Conservation (phyloP, 495 filamentous ascomycete genomes). For the Penicillium silybi region DNA sequence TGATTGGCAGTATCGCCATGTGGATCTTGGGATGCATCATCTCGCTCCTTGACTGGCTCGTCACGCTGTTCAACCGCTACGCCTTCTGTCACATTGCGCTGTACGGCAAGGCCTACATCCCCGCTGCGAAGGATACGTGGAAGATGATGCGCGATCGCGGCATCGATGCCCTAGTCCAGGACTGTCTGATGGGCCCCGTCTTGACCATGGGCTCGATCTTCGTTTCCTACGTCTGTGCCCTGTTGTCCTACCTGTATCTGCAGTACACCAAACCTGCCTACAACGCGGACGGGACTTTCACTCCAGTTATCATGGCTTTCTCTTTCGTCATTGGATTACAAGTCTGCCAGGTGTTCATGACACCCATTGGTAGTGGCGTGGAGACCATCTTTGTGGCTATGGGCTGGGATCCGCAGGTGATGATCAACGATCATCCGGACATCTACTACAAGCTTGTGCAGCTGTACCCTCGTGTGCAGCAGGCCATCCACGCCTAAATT, state of each 20-base stretch:
- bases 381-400: slow-evolving; percentile 85
- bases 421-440: slow-evolving; percentile 78
- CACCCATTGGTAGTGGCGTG: slow-evolving; percentile 58
- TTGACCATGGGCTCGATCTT: slow-evolving; percentile 83
- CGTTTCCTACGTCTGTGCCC: slow-evolving; percentile 74
- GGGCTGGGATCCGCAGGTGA: slow-evolving; percentile 83
- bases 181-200: slow-evolving; percentile 86
- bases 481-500: slow-evolving; percentile 55
- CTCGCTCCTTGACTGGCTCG: slow-evolving; percentile 75
- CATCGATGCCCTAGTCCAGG: slow-evolving; percentile 83
- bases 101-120: slow-evolving; percentile 82
- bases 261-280: slow-evolving; percentile 74
- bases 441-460: slow-evolving; percentile 70
- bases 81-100: slow-evolving; percentile 90
- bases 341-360: slow-evolving; percentile 83
- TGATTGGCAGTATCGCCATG: slow-evolving; percentile 60
- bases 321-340: slow-evolving; percentile 82
- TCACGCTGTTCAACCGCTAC: slow-evolving; percentile 68
- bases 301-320: slow-evolving; percentile 76
- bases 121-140: slow-evolving; percentile 85
- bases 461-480: slow-evolving; percentile 81
- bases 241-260: slow-evolving; percentile 82
- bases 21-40: slow-evolving; percentile 75
- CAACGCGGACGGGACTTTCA: slow-evolving; percentile 66
- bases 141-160: slow-evolving; percentile 87